A percentile compares a stretch with the other conserved stretches of the same genome.
phyloP scores from a whole-genome alignment of 371 early-diverging fungal genomes.

The Lichtheimia corymbifera region DNA sequence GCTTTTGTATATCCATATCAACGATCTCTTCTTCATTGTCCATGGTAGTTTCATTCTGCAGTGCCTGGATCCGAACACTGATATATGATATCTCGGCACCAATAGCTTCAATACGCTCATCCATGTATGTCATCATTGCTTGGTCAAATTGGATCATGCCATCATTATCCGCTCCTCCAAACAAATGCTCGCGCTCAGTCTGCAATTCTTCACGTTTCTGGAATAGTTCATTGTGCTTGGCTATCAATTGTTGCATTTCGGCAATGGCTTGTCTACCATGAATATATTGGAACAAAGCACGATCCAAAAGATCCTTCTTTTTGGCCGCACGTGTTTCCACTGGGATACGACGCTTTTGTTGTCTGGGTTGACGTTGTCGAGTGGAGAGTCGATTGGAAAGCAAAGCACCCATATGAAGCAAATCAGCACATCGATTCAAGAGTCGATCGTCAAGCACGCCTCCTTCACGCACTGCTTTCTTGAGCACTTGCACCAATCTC shows the following conservation, averaged over 20 bases:
- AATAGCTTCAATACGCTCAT: slow-evolving; percentile 81
- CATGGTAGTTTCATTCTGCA: slow-evolving; percentile 67
- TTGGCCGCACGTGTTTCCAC: slow-evolving; percentile 34
- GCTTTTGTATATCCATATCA: slow-evolving; percentile 11
- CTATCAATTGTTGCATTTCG: slow-evolving; percentile 41
- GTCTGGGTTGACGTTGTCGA: not conserved
- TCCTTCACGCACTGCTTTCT: slow-evolving; percentile 42
- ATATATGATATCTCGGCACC: slow-evolving; percentile 80
- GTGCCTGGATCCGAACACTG: slow-evolving; percentile 66
- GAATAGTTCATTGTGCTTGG: slow-evolving; percentile 56
- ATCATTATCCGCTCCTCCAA: slow-evolving; percentile 45
- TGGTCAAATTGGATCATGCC: slow-evolving; percentile 39
- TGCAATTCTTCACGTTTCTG: slow-evolving; percentile 67
- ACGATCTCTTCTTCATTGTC: slow-evolving; percentile 28
- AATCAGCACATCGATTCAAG: slow-evolving; percentile 23
- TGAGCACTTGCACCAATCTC: slow-evolving; percentile 42
- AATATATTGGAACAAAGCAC: slow-evolving; percentile 46
- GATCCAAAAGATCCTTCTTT: slow-evolving; percentile 62
- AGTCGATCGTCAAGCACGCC: slow-evolving; percentile 38
- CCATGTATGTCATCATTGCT: slow-evolving; percentile 69
- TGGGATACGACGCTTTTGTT: slow-evolving; percentile 7
- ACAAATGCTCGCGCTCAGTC: slow-evolving; percentile 64
- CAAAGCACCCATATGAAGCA: slow-evolving; percentile 27
- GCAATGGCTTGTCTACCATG: slow-evolving; percentile 47
- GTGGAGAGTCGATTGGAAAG: slow-evolving; percentile 5